Conservation (phyloP, 2,329 filamentous ascomycete genomes). For the Penicillium sp. region DNA sequence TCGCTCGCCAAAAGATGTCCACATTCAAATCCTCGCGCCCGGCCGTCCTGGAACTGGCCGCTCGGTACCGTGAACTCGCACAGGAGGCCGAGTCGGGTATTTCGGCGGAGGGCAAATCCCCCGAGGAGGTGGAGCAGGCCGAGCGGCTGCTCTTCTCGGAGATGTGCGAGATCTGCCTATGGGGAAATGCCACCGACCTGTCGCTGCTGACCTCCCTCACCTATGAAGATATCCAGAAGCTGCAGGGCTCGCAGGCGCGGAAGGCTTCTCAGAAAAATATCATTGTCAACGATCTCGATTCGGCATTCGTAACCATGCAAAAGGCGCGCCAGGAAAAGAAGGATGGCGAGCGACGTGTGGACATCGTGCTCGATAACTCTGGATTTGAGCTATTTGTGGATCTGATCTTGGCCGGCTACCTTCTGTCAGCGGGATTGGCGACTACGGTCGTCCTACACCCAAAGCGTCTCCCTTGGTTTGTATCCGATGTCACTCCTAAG, state of each 20-base stretch:
- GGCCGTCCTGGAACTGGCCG: constrained; percentile 79
- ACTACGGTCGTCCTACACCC: constrained; percentile 88
- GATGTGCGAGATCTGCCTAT: constrained; percentile 95
- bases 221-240: constrained; percentile 95
- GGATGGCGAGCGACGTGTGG: constrained; percentile 72
- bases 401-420: constrained; percentile 85
- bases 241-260: constrained; percentile 85
- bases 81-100: constrained; percentile 65
- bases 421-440: constrained; percentile 81
- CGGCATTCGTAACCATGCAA: constrained; percentile 60
- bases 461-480: constrained; percentile 97
- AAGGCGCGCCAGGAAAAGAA: constrained; percentile 60
- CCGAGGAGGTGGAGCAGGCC: constrained; percentile 63
- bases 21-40: constrained; percentile 91
- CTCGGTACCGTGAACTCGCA: constrained; percentile 76
- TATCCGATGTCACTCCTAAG: constrained; percentile 86
- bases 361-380: constrained; percentile 95
- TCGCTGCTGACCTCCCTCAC: constrained; percentile 87
- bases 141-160: constrained; percentile 83
- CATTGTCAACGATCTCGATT: constrained; percentile 78
- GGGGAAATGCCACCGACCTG: constrained; percentile 95
- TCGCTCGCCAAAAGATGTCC: constrained; percentile 84
- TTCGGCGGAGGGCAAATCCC: constrained; percentile 38
- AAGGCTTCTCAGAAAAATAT: constrained; percentile 92
- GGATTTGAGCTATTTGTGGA: constrained; percentile 98